Evolutionary conservation across 2,329 filamentous ascomycete species (phyloP), one percentile per base, ranked within the genome.

Genomic region (Cercospora sesami): DNA sequence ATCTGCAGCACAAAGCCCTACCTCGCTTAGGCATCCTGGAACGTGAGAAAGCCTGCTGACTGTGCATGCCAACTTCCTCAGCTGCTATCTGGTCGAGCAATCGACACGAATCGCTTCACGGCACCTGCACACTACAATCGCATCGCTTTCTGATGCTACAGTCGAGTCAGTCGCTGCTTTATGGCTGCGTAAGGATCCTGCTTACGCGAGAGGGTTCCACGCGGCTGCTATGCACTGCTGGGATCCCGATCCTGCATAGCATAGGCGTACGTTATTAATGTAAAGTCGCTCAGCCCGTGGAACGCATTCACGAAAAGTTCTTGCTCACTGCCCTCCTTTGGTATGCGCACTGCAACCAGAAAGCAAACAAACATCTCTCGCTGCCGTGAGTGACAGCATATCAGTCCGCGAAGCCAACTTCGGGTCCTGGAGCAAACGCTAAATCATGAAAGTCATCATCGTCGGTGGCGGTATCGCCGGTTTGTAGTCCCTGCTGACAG

Each of bases 381-480:
- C 8, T 48, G 42, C 42, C 5, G 42, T 9, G 21, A n/a, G 42
- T 23, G 18, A 4, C 42, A 23, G 18, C 42, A 48, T 21, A 21
- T 48, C 21, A 16, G 12, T 14, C 53, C 53, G 31, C 53, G 4
- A 5, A 10, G 1, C 10, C 23, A n/a, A 31, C 14, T 1, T 14
- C 14, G 3, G 26, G n/a, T 9, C 3, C 12, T 12, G 16, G 10
- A 31, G 53, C 26, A 30, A 16, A 23, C 26, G 14, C 53, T 8
- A 12, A 23, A 65, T 51, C 9, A 68, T 65, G 59, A 65, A 63
- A 18, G 78, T 85, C 26, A 74, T 86, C 63, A 85, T 86, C 45
- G 82, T 78, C 1, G 84, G 85, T 18, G 85, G 83, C 6, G 80
- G 82, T 57, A 75, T 64, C 36, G 45, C 61, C 12, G 61, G 39